Percentiles rank a stretch among this genome's conserved stretches.
Conservation (phyloP, 441 rosid genomes). For the Populus tomentosa region DNA sequence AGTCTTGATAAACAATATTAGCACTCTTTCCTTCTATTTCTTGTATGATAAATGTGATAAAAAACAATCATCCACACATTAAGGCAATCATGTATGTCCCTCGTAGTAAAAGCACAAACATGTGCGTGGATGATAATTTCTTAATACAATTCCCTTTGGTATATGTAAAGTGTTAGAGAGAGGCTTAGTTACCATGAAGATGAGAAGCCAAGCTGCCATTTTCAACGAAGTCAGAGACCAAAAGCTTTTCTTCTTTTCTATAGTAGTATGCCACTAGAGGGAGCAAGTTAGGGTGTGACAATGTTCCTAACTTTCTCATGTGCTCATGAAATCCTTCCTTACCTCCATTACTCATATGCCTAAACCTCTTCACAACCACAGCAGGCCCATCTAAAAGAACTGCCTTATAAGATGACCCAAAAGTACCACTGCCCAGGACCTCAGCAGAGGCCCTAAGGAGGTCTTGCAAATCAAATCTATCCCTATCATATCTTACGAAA, state of each 20-base stretch:
- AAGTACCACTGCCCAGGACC: slow-evolving; percentile 65
- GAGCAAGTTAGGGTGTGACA: slow-evolving; percentile 70
- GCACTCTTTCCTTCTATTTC: background rate
- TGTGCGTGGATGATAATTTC: background rate
- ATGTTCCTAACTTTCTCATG: slow-evolving; percentile 59
- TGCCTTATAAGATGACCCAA: slow-evolving; percentile 83
- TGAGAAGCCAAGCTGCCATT: slow-evolving; percentile 78
- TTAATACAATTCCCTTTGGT: background rate
- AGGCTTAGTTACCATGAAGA: slow-evolving; percentile 55
- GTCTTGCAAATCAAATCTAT: slow-evolving; percentile 67
- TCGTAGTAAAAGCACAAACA: background rate
- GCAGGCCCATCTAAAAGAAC: slow-evolving; percentile 43
- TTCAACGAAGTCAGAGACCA: slow-evolving; percentile 55
- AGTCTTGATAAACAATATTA: background rate
- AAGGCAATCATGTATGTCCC: too few species aligned
- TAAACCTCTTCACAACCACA: slow-evolving; percentile 73
- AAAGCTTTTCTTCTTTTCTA: slow-evolving; percentile 23
- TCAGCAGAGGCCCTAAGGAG: slow-evolving; percentile 80
- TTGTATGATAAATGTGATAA: background rate
- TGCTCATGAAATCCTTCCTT: slow-evolving; percentile 63
- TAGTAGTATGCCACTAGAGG: slow-evolving; percentile 60
- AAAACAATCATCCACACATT: too few species aligned
- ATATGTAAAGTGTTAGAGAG: background rate
- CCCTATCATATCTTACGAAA: slow-evolving; percentile 50
- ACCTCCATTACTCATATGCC: slow-evolving; percentile 54